Conservation (phyloP, 2,329 filamentous ascomycete genomes). For the Scedosporium apiospermum region DNA sequence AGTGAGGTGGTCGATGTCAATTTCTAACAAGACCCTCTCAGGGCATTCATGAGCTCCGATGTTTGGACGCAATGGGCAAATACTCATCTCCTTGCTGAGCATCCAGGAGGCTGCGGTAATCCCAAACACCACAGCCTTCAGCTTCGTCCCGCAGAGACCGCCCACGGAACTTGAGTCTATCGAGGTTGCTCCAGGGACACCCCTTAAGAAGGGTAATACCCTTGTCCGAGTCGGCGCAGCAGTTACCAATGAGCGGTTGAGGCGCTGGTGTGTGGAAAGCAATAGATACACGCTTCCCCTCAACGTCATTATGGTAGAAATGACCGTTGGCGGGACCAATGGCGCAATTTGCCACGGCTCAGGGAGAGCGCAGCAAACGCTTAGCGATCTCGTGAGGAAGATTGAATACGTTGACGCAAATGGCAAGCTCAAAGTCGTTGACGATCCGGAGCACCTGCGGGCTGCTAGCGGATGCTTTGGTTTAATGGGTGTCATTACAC, state of each 20-base stretch:
- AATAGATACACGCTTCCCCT: slow-evolving; percentile 30
- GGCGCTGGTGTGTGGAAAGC: slow-evolving; percentile 31
- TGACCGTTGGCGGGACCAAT: slow-evolving; percentile 36
- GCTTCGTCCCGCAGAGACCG: slow-evolving; percentile 16
- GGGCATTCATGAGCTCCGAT: slow-evolving; percentile 31
- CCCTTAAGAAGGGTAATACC: slow-evolving; percentile 17
- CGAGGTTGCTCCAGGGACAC: slow-evolving; percentile 19
- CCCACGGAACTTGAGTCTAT: slow-evolving; percentile 29
- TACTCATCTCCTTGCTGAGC: slow-evolving; percentile 32
- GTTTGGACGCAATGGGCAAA: slow-evolving; percentile 28
- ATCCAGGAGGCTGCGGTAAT: slow-evolving; percentile 24
- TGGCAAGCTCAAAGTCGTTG: slow-evolving; percentile 28
- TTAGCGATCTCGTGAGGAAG: slow-evolving; percentile 34
- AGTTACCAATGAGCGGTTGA: slow-evolving; percentile 35
- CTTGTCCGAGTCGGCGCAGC: slow-evolving; percentile 31
- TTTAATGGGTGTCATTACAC: slow-evolving; percentile 36
- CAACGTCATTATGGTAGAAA: slow-evolving; percentile 37
- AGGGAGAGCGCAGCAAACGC: slow-evolving; percentile 29
- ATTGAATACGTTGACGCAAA: slow-evolving; percentile 38
- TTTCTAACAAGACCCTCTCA: not conserved
- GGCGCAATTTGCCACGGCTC: slow-evolving; percentile 36
- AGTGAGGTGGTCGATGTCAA: too few species aligned
- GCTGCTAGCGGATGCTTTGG: slow-evolving; percentile 36
- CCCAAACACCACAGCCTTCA: slow-evolving; percentile 24
- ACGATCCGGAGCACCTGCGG: slow-evolving; percentile 25